Conservation (phyloP, 768 basidiomycete genomes). For the Punctularia strigosozonata region DNA sequence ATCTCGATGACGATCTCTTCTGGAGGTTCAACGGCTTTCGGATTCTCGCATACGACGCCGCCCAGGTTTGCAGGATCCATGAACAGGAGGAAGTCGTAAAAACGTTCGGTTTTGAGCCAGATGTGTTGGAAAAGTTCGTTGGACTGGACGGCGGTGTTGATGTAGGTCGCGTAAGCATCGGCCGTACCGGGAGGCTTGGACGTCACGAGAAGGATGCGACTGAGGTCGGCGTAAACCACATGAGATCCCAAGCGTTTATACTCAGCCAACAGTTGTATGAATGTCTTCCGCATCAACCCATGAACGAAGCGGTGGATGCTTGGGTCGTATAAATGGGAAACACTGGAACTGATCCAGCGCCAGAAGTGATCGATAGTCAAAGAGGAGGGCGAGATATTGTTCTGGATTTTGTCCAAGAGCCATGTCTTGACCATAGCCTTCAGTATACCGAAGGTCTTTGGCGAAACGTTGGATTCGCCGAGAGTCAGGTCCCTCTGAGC, state of each 20-base stretch:
- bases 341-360: constrained; percentile 87
- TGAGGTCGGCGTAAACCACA: constrained; percentile 90
- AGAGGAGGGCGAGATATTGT: constrained; percentile 53
- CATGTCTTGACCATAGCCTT: constrained; percentile 84
- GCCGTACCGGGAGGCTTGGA: constrained; percentile 94
- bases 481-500: constrained; percentile 59
- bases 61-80: constrained; percentile 94
- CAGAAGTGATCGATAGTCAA: constrained; percentile 89
- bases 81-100: constrained; percentile 90
- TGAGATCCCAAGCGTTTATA: constrained; percentile 91
- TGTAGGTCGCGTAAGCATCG: constrained; percentile 90
- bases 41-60: constrained; percentile 78
- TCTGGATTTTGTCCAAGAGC: constrained; percentile 78
- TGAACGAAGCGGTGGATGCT: constrained; percentile 89
- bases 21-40: constrained; percentile 54
- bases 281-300: constrained; percentile 95
- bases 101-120: constrained; percentile 73
- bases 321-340: constrained; percentile 84
- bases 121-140: constrained; percentile 95
- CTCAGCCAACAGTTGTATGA: constrained; percentile 93
- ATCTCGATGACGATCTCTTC: constrained; percentile 66
- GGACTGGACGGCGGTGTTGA: constrained; percentile 84
- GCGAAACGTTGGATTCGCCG: constrained; percentile 82
- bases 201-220: constrained; percentile 81
- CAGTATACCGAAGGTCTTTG: constrained; percentile 75